These are phyloP conservation scores for Fusarium penzigii DNA, from an alignment of 2,329 filamentous ascomycete species.

Conservation along the genomic window DNA sequence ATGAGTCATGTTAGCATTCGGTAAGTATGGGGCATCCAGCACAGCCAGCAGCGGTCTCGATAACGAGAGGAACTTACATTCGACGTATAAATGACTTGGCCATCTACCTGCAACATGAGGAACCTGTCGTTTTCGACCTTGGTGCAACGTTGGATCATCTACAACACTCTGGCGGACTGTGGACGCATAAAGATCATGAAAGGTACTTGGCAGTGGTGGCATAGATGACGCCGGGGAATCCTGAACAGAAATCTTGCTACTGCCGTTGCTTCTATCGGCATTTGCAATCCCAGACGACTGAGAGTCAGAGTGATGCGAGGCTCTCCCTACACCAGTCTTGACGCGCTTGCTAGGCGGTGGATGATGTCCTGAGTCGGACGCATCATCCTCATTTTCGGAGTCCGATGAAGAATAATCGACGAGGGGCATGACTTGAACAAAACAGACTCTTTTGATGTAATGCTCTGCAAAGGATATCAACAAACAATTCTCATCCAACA, in stretches of 20 bases:
- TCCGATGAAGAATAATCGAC: constrained; percentile 58
- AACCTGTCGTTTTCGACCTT: constrained; percentile 76
- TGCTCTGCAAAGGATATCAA: no score
- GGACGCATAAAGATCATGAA: constrained; percentile 88
- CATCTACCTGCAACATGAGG: constrained; percentile 89
- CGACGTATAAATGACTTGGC: constrained; percentile 89
- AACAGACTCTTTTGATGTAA: background rate
- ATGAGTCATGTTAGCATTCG: constrained; percentile 2
- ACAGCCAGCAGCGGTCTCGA: no score
- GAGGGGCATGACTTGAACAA: constrained; percentile 51
- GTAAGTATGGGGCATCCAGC: no score
- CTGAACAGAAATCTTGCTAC: constrained; percentile 4
- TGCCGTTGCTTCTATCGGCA: background rate
- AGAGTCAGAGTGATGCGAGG: constrained; percentile 15
- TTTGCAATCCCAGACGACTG: constrained; percentile 5
- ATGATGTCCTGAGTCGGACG: constrained; percentile 23
- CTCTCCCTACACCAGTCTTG: constrained; percentile 31
- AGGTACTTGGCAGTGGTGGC: constrained; percentile 75
- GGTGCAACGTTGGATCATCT: constrained; percentile 84
- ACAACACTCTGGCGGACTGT: constrained; percentile 73
- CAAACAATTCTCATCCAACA: no score
- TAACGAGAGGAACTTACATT: constrained; percentile 64
- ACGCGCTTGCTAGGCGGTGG: constrained; percentile 32
- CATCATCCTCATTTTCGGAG: constrained; percentile 27
- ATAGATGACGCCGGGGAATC: constrained; percentile 38